These are phyloP conservation scores for Neoboletus brunneissimus DNA, from an alignment of 768 basidiomycete genomes.

Conservation along the genomic window DNA sequence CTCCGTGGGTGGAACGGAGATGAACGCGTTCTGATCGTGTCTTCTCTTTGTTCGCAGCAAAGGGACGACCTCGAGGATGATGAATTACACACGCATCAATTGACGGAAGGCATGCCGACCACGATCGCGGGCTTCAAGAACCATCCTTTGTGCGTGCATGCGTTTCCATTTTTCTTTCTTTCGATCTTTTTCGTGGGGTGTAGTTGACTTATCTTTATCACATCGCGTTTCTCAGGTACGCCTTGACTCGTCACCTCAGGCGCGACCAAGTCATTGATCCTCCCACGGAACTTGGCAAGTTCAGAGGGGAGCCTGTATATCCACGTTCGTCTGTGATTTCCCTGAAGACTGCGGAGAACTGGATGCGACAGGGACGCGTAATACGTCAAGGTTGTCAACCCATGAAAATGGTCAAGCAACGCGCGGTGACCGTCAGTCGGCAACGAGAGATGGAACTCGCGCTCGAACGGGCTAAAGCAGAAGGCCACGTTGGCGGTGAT, in stretches of 20 bases:
- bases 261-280: conserved; percentile 85
- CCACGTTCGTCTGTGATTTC: conserved; percentile 78
- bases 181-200: conserved; percentile 9
- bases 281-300: conserved; percentile 80
- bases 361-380: conserved; percentile 83
- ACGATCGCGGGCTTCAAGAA: conserved; percentile 91
- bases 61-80: conserved; percentile 93
- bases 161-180: neutral
- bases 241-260: conserved; percentile 81
- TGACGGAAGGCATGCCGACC: conserved; percentile 91
- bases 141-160: conserved; percentile 69
- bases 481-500: conserved; percentile 38
- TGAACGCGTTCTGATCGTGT: conserved; percentile 11
- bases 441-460: conserved; percentile 70
- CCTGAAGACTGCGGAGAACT: conserved; percentile 90
- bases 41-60: conserved; percentile 47
- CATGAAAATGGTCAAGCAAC: conserved; percentile 84
- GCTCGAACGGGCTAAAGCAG: conserved; percentile 36
- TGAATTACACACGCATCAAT: conserved; percentile 71
- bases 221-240: conserved; percentile 52
- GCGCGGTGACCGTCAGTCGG: conserved; percentile 75
- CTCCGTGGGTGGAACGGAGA: conserved; percentile 20
- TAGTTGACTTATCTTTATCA: conserved; percentile 1
- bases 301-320: conserved; percentile 91
- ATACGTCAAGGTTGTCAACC: conserved; percentile 77